Conservation (phyloP, 2,329 filamentous ascomycete species). For the Penicillium sp. region DNA sequence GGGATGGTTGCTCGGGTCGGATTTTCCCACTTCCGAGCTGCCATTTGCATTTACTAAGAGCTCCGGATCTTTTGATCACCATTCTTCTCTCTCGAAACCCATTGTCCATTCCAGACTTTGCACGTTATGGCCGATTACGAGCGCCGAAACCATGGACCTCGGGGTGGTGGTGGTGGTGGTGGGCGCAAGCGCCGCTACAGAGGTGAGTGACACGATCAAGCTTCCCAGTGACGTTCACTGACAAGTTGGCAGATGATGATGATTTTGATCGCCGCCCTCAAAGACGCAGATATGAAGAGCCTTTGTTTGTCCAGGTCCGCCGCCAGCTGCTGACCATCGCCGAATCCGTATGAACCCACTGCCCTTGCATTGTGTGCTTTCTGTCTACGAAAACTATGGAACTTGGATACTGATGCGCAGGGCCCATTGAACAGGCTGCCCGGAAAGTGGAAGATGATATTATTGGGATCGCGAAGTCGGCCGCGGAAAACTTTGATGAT, state of each 20-base stretch:
- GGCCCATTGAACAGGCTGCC: conserved; percentile 52
- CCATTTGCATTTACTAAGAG: conserved; percentile 12
- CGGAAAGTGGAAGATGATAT: conserved; percentile 79
- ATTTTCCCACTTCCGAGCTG: conserved; percentile 18
- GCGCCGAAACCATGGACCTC: conserved; percentile 56
- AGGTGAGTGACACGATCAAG: conserved; percentile 54
- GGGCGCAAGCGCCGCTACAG: conserved; percentile 73
- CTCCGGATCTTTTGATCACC: conserved; percentile 9
- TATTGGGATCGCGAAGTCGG: conserved; percentile 69
- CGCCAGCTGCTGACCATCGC: conserved; percentile 78
- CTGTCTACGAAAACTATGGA: neutral
- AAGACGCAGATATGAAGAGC: conserved; percentile 72
- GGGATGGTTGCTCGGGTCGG: conserved; percentile 13
- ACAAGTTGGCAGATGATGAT: conserved; percentile 64
- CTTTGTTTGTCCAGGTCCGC: conserved; percentile 69
- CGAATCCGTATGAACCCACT: conserved; percentile 59
- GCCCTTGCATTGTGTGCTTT: neutral
- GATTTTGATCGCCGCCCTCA: conserved; percentile 71
- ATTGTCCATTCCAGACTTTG: conserved; percentile 5
- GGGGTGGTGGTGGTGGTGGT: conserved; percentile 37
- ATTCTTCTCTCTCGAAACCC: conserved; percentile 2
- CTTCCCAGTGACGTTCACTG: conserved; percentile 21
- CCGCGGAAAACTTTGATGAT: conserved; percentile 84
- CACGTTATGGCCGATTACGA: conserved; percentile 53
- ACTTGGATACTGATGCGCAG: conserved; percentile 10